Conservation (phyloP, 306 rosid species). For the Quercus ilex region DNA sequence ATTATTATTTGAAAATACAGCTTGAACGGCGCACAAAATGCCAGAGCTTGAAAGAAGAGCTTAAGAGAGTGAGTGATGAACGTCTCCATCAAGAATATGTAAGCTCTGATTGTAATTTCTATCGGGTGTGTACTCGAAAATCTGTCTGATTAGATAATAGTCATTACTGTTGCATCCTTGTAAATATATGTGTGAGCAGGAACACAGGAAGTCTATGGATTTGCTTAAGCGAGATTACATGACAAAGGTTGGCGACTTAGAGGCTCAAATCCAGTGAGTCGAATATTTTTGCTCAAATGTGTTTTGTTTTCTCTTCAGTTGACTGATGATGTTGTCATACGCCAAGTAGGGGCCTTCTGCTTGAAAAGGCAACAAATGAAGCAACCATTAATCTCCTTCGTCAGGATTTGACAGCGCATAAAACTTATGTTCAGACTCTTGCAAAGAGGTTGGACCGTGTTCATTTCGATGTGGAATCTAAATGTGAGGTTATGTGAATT, state of each 20-base stretch:
- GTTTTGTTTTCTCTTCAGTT: constrained; percentile 1
- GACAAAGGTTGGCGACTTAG: constrained; percentile 40
- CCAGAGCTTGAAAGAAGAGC: constrained; percentile 49
- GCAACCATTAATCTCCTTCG: constrained; percentile 49
- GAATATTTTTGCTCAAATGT: background rate
- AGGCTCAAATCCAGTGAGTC: constrained; percentile 48
- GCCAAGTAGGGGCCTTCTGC: constrained; percentile 40
- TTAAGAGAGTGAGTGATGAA: constrained; percentile 38
- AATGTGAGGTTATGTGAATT: constrained; percentile 46
- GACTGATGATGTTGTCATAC: background rate
- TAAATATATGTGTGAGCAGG: constrained; percentile 31
- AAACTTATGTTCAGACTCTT: constrained; percentile 51
- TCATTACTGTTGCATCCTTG: background rate
- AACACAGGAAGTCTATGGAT: constrained; percentile 34
- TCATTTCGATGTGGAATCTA: constrained; percentile 58
- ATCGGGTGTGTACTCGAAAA: background rate
- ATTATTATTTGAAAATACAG: constrained; percentile 21
- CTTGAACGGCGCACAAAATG: constrained; percentile 54
- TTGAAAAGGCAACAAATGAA: constrained; percentile 46
- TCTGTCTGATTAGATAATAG: background rate
- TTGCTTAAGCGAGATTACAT: constrained; percentile 51
- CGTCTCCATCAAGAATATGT: constrained; percentile 40
- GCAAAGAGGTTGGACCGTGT: constrained; percentile 54
- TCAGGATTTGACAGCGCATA: constrained; percentile 55
- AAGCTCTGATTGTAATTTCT: background rate